These are phyloP conservation scores for Penicillium sp. DNA, from an alignment of 2,329 filamentous ascomycete genomes.

Conservation along the genomic window DNA sequence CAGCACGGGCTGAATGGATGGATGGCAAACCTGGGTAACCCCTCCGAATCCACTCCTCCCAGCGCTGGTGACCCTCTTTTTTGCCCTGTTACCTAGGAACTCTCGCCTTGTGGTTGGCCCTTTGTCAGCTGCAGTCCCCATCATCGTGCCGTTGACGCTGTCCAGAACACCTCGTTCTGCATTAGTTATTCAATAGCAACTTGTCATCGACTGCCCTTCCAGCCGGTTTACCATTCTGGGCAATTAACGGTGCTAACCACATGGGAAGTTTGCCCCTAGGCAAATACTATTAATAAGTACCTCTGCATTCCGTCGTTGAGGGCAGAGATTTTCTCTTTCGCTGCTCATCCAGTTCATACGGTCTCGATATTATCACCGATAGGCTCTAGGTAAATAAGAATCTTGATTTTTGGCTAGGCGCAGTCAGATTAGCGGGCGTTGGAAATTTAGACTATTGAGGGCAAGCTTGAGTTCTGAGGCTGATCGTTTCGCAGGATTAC, in stretches of 20 bases:
- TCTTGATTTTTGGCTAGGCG: not conserved
- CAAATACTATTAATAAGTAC: slow-evolving; percentile 6
- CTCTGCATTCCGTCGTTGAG: not conserved
- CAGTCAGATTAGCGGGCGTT: not conserved
- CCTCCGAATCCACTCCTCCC: slow-evolving; percentile 6
- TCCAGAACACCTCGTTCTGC: not conserved
- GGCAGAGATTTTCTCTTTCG: not conserved
- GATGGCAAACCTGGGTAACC: slow-evolving; percentile 8
- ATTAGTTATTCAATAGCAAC: not conserved
- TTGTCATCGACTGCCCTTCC: not conserved
- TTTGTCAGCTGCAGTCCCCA: not conserved
- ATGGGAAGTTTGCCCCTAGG: not conserved
- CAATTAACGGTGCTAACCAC: not conserved
- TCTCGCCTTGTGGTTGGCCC: slow-evolving; percentile 8
- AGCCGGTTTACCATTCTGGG: not conserved
- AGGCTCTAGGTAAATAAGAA: not conserved
- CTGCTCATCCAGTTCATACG: not conserved
- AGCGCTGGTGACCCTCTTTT: slow-evolving; percentile 3
- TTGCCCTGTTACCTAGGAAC: not conserved
- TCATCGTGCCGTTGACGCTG: not conserved
- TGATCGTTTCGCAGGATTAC: slow-evolving; percentile 5
- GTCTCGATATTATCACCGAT: not conserved
- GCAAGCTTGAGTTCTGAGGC: not conserved
- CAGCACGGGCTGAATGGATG: not conserved
- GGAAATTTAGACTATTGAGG: not conserved